Percentiles rank a stretch among this genome's conserved stretches.
phyloP scores from a whole-genome alignment of 2,329 filamentous ascomycete species.

The Fonsecaea pedrosoi region DNA sequence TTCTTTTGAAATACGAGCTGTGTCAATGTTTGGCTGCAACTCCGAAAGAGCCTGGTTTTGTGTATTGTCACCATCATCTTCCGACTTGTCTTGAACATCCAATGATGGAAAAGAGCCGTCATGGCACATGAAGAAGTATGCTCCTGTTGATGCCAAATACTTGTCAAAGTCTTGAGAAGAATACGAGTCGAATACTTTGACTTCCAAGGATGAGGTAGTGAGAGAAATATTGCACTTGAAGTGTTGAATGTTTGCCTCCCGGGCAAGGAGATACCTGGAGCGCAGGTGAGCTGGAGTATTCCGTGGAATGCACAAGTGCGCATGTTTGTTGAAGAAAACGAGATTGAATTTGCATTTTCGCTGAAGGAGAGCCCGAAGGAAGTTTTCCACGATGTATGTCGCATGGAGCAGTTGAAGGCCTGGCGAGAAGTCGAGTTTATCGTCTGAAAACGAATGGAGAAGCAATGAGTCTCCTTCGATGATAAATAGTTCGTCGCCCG shows the following conservation, averaged over 20 bases:
- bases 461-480: conserved; percentile 1
- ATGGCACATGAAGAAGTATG: conserved; percentile 5
- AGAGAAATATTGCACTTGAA: not conserved
- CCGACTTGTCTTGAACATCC: not conserved
- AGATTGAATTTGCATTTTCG: not conserved
- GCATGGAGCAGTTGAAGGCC: not conserved
- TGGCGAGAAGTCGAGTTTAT: not conserved
- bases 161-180: not conserved
- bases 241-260: not conserved
- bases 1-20: not conserved
- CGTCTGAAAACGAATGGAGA: conserved; percentile 3
- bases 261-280: conserved; percentile 2
- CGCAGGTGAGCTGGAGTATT: not conserved
- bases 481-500: conserved; percentile 4
- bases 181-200: not conserved
- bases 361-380: not conserved
- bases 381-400: not conserved
- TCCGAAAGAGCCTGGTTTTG: not conserved
- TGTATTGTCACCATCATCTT: not conserved
- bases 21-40: not conserved
- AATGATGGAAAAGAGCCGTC: not conserved
- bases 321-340: not conserved
- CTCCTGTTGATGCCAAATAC: conserved; percentile 1
- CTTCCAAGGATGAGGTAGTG: not conserved
- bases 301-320: not conserved